phyloP scores from a whole-genome alignment of 495 filamentous ascomycete genomes.

The Lasiosphaeria miniovina region DNA sequence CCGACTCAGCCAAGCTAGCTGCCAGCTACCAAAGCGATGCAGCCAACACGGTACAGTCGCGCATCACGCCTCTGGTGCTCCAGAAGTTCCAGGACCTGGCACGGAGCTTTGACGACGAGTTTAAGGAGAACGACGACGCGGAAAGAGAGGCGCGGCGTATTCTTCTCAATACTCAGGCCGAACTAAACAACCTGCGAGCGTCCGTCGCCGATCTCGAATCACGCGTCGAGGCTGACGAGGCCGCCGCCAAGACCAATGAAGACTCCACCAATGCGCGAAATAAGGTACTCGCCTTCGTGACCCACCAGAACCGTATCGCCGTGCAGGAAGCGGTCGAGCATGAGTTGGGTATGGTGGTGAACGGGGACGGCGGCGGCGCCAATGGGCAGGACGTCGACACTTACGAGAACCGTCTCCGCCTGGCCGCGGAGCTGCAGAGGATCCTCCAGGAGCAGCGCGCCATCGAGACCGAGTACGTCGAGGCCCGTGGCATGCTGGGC shows the following conservation, averaged over 20 bases:
- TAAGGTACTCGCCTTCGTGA: constrained; percentile 38
- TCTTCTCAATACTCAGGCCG: constrained; percentile 49
- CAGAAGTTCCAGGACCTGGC: constrained; percentile 59
- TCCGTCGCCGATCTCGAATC: constrained; percentile 48
- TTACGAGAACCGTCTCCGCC: constrained; percentile 34
- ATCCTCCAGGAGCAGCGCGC: constrained; percentile 38
- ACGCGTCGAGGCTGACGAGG: constrained; percentile 43
- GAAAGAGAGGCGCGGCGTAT: constrained; percentile 57
- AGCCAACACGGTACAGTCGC: constrained; percentile 55
- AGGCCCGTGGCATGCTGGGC: constrained; percentile 43
- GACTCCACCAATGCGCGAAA: constrained; percentile 34
- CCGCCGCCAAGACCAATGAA: constrained; percentile 36
- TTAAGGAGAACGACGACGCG: constrained; percentile 57
- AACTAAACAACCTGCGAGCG: constrained; percentile 48
- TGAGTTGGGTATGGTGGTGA: constrained; percentile 28
- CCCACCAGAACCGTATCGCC: constrained; percentile 40
- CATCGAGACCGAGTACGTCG: constrained; percentile 46
- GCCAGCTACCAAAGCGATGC: constrained; percentile 52
- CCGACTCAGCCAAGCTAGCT: constrained; percentile 31
- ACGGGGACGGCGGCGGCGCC: constrained; percentile 26
- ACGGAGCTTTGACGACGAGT: constrained; percentile 55
- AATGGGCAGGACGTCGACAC: constrained; percentile 25
- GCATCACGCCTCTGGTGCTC: constrained; percentile 54
- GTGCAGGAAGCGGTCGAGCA: constrained; percentile 36
- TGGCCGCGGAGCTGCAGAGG: constrained; percentile 38